Evolutionary conservation across 176 grass and related monocot species (phyloP).

Genomic region (barley (Hordeum vulgare)): DNA sequence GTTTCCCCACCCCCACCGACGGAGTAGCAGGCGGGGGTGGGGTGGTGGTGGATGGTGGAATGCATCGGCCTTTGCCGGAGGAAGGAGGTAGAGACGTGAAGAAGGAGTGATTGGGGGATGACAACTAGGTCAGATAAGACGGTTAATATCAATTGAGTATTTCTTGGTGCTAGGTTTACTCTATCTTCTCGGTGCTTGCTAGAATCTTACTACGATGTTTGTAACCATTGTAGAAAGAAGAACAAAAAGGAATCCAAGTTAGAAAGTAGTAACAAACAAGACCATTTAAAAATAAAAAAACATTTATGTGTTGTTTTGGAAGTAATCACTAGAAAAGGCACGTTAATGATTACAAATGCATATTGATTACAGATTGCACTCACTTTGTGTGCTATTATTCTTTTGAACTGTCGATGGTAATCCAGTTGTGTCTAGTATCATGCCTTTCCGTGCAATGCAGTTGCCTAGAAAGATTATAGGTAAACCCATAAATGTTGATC

Average conservation of each 20-base stretch:
- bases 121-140: not conserved
- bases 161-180: no score
- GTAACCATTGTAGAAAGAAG: not conserved
- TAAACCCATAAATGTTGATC: not conserved
- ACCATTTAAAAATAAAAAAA: no score
- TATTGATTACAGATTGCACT: not conserved
- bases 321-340: no score
- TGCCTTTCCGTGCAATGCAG: not conserved
- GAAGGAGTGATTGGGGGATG: not conserved
- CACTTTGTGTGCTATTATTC: not conserved
- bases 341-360: no score
- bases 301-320: no score
- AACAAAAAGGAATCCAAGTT: not conserved
- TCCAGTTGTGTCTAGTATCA: not conserved
- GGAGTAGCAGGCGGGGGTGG: no score
- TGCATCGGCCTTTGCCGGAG: not conserved
- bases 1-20: no score
- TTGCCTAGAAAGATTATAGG: not conserved
- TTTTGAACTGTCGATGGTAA: no score
- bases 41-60: no score
- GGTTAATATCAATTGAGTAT: no score
- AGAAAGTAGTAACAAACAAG: no score
- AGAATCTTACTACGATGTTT: not conserved
- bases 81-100: not conserved
- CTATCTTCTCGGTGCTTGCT: not conserved